A percentile compares a stretch with the other conserved stretches of the same genome.
These are phyloP conservation scores for Pulveroboletus sp. DNA, from an alignment of 1,284 basidiomycete species.

Conservation along the genomic window DNA sequence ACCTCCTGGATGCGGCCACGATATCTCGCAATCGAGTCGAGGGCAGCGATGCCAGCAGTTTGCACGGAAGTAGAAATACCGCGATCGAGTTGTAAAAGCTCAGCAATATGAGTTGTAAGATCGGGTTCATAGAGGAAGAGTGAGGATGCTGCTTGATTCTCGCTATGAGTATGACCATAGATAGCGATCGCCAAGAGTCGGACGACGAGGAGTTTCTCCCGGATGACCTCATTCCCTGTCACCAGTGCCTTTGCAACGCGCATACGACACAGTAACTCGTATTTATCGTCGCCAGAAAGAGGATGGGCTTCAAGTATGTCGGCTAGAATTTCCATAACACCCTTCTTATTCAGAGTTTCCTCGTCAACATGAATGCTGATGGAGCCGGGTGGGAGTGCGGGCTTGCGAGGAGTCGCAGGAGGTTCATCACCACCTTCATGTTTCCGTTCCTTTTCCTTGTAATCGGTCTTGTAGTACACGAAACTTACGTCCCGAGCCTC, in stretches of 20 bases:
- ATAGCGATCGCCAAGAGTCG: conserved; percentile 89
- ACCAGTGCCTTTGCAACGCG: conserved; percentile 74
- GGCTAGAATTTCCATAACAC: conserved; percentile 73
- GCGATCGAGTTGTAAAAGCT: conserved; percentile 81
- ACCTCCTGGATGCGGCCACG: conserved; percentile 85
- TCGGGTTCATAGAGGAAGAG: conserved; percentile 96
- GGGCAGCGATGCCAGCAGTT: conserved; percentile 81
- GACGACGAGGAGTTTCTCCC: conserved; percentile 81
- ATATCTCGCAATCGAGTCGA: conserved; percentile 90
- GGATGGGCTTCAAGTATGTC: conserved; percentile 72
- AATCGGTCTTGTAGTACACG: conserved; percentile 68
- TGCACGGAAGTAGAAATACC: conserved; percentile 71
- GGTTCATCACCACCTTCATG: conserved; percentile 42
- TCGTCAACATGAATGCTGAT: conserved; percentile 66
- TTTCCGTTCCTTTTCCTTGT: conserved; percentile 46
- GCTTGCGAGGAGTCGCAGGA: conserved; percentile 42
- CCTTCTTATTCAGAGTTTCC: conserved; percentile 56
- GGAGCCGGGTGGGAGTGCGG: conserved; percentile 46
- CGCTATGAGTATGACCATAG: conserved; percentile 82
- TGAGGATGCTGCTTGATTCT: conserved; percentile 76
- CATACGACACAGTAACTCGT: conserved; percentile 87
- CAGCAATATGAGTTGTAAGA: conserved; percentile 84
- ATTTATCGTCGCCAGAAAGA: conserved; percentile 84
- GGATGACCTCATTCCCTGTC: conserved; percentile 56
- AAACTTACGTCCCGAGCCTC: conserved; percentile 77